phyloP scores from a whole-genome alignment of 1,284 basidiomycete genomes.

The Ceratobasidium theobromae region DNA sequence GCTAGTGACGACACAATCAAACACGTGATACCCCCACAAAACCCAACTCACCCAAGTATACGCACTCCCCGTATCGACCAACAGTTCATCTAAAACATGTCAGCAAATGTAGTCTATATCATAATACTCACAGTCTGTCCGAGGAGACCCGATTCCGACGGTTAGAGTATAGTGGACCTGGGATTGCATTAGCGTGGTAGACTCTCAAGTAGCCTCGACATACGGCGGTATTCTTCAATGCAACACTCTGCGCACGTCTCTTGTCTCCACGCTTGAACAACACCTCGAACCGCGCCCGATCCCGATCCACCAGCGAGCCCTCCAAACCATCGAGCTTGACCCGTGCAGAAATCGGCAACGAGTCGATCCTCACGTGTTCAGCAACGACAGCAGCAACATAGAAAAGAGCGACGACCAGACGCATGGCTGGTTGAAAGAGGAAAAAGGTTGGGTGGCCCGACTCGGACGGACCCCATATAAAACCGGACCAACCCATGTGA shows the following conservation, averaged over 20 bases:
- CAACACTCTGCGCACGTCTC: not conserved
- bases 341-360: constrained; percentile 19
- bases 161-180: constrained; percentile 26
- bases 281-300: constrained; percentile 13
- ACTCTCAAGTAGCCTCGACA: not conserved
- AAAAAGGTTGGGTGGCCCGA: not conserved
- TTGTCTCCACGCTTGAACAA: not conserved
- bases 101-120: not conserved
- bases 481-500: not conserved
- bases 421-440: not conserved
- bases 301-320: constrained; percentile 4
- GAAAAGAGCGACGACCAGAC: constrained; percentile 13
- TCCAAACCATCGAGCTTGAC: not conserved
- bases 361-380: constrained; percentile 1
- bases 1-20: not conserved
- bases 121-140: constrained; percentile 11
- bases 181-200: not conserved
- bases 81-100: constrained; percentile 10
- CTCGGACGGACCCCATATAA: not conserved
- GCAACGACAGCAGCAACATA: constrained; percentile 5
- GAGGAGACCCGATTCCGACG: constrained; percentile 23
- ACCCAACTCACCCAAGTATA: constrained; percentile 26
- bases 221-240: constrained; percentile 26
- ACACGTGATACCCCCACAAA: not conserved
- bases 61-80: constrained; percentile 25